Base-by-base conservation (phyloP, 176 grass and related monocot genomes). In the Musa troglodytarum region DNA sequence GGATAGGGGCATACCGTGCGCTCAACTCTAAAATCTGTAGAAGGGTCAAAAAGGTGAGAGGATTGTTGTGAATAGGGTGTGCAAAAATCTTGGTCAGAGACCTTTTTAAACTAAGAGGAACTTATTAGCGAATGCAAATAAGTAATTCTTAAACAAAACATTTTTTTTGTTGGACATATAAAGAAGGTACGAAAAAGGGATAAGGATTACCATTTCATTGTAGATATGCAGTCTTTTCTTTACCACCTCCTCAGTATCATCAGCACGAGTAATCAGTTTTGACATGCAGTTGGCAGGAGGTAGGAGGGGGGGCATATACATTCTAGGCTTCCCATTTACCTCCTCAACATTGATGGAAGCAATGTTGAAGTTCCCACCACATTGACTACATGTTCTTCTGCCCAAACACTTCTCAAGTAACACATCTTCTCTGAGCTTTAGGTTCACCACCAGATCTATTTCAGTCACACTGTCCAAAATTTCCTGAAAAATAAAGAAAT, bases 371-470 rank as follows among this genome's bases (percentile, higher is more conserved):
- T 84, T 92, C 73, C 82, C 84, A 14, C 91, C 88, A 76, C 95
- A 99, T 71, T 99, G 70, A 74, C 61, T 56, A n/a, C 95, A 99
- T 72, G 84, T 94, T 53, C 95, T 85, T 87, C 95, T 85, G 24
- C 95, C 95, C 26, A 99, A 88, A 85, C 95, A 99, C 70, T 99
- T 99, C 63, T 94, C 88, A 66, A 94, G 58, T 70, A 99, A 74
- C 20, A 99, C 83, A 72, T 99, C 90, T 87, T 99, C 88, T 79
- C 90, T 89, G 73, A 99, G 81, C 83, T 99, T 99, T 69, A 99
- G 83, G 81, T 99, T 99, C 65, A 99, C 85, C 1, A 99, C 95
- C 81, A 99, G 92, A 75, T 99, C 95, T 71, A 99, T 91, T 25
- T 99, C 88, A 0, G 85, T 87, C 76, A 94, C 86, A 15, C 81